Conservation (phyloP, 257 asterid species). For the Catharanthus roseus region DNA sequence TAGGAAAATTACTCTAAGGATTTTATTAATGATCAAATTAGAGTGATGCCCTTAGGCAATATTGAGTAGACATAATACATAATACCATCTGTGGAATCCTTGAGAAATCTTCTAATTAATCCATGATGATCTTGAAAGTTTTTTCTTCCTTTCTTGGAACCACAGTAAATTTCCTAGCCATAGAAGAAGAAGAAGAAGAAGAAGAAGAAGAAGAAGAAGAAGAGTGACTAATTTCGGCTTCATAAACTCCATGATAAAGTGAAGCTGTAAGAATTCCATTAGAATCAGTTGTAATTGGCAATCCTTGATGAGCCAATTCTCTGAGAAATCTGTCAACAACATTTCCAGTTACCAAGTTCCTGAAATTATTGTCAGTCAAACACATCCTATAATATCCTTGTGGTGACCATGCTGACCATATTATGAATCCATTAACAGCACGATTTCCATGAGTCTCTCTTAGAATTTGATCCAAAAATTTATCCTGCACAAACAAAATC, state of each 20-base stretch:
- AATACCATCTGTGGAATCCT: too few species aligned
- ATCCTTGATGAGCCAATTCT: constrained; percentile 18
- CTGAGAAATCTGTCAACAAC: constrained; percentile 27
- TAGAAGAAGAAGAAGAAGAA: too few species aligned
- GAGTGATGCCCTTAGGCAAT: too few species aligned
- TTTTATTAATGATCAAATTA: too few species aligned
- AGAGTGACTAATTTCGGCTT: constrained; percentile 14
- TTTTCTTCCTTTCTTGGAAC: neutral
- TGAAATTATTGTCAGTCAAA: constrained; percentile 27
- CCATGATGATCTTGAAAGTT: neutral
- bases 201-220: neutral
- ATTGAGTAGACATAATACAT: too few species aligned
- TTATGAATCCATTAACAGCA: constrained; percentile 23
- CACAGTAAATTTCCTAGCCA: neutral
- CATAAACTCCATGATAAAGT: constrained; percentile 30
- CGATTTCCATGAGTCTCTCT: constrained; percentile 30
- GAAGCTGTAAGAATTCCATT: constrained; percentile 22
- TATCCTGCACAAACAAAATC: neutral
- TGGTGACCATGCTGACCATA: constrained; percentile 26
- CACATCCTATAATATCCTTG: constrained; percentile 30
- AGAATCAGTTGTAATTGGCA: constrained; percentile 16
- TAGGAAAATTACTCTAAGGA: too few species aligned
- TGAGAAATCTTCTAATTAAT: too few species aligned
- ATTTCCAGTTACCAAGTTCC: constrained; percentile 32
- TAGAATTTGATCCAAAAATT: constrained; percentile 18